Evolutionary conservation across 805 yeast genomes (phyloP).

Genomic region (Saccharomyces mikatae): DNA sequence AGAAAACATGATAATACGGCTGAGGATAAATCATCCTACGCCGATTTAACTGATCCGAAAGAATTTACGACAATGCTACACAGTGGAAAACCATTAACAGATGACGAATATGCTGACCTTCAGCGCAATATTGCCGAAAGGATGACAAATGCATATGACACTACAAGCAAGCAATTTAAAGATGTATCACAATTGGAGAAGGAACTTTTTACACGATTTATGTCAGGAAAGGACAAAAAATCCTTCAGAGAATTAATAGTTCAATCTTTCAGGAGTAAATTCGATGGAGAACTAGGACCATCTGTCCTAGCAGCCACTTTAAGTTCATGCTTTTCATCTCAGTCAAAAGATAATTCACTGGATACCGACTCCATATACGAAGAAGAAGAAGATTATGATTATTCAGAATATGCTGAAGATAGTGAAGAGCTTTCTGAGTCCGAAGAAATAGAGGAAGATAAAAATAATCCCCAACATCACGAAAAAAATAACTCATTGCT

Average conservation of each 20-base stretch:
- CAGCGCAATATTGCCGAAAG: slow-evolving; percentile 28
- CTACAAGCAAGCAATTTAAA: slow-evolving; percentile 20
- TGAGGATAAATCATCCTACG: background rate
- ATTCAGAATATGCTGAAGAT: slow-evolving; percentile 28
- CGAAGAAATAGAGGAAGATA: slow-evolving; percentile 22
- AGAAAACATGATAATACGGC: background rate
- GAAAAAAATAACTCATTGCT: slow-evolving; percentile 3
- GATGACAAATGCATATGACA: slow-evolving; percentile 26
- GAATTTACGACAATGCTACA: slow-evolving; percentile 25
- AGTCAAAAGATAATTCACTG: background rate
- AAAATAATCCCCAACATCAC: slow-evolving; percentile 1
- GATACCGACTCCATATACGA: slow-evolving; percentile 4
- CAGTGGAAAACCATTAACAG: slow-evolving; percentile 25
- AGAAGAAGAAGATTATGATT: slow-evolving; percentile 18
- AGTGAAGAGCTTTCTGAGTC: slow-evolving; percentile 13
- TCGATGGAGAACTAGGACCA: slow-evolving; percentile 16
- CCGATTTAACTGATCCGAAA: slow-evolving; percentile 14
- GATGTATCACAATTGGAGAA: slow-evolving; percentile 25
- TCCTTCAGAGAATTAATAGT: slow-evolving; percentile 23
- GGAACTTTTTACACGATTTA: slow-evolving; percentile 26
- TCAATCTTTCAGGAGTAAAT: slow-evolving; percentile 24
- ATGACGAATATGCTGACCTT: slow-evolving; percentile 25
- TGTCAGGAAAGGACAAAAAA: slow-evolving; percentile 25
- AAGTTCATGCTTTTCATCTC: background rate
- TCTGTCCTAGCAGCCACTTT: slow-evolving; percentile 5